A percentile compares a stretch with the other conserved stretches of the same genome.
Evolutionary conservation across 495 filamentous ascomycete species (phyloP).

Genomic region (Diplogelasinospora grovesii): DNA sequence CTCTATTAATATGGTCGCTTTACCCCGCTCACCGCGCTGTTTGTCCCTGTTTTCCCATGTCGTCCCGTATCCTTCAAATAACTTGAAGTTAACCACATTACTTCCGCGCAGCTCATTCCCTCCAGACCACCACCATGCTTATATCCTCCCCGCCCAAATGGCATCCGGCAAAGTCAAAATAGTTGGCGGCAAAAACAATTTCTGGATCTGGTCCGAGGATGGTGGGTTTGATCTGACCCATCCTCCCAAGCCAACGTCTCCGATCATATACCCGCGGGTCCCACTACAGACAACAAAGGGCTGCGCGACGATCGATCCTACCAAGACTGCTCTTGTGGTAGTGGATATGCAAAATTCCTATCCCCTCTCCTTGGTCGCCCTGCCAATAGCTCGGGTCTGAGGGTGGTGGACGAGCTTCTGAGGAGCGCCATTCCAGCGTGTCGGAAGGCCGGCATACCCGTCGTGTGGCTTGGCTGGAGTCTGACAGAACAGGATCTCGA

Average conservation of each 20-base stretch:
- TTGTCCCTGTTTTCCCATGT: too few species aligned
- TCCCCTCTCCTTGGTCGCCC: conserved; percentile 1
- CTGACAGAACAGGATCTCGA: neutral
- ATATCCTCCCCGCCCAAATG: too few species aligned
- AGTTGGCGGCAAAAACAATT: neutral
- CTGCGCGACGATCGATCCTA: neutral
- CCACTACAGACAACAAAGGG: neutral
- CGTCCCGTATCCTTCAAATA: too few species aligned
- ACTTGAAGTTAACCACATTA: too few species aligned
- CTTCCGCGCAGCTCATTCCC: too few species aligned
- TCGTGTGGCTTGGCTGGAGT: conserved; percentile 1
- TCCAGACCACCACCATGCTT: too few species aligned
- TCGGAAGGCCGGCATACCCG: neutral
- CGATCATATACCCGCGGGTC: neutral
- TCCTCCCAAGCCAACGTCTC: neutral
- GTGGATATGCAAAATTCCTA: neutral
- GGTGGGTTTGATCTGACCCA: neutral
- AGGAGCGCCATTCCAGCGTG: neutral
- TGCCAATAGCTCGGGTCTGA: neutral
- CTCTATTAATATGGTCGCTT: too few species aligned
- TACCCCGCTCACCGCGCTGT: too few species aligned
- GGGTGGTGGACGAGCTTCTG: neutral
- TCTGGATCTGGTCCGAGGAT: neutral
- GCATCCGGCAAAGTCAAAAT: conserved; percentile 1
- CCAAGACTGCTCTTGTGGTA: neutral